Evolutionary conservation across 2,329 filamentous ascomycete genomes (phyloP).

Genomic region (Xylaria sp.): DNA sequence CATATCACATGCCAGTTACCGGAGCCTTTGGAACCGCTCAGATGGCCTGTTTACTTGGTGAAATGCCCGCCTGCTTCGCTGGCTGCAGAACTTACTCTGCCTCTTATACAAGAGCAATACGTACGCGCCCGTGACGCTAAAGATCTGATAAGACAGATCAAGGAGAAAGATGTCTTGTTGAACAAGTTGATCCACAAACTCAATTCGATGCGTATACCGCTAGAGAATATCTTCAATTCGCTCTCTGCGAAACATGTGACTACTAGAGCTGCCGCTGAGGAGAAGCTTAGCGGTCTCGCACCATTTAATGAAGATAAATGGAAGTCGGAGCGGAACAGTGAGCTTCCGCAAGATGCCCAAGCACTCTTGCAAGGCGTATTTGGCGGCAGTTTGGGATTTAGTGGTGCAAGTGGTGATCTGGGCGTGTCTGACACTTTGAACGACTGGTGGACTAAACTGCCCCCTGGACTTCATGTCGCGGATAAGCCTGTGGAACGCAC

Average conservation of each 20-base stretch:
- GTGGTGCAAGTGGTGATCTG: conserved; percentile 29
- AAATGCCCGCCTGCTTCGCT: conserved; percentile 40
- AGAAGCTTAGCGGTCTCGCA: conserved; percentile 47
- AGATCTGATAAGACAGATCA: conserved; percentile 39
- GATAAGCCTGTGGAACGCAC: conserved; percentile 11
- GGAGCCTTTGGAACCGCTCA: conserved; percentile 54
- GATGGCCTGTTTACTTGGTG: conserved; percentile 59
- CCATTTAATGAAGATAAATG: conserved; percentile 42
- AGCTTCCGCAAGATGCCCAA: conserved; percentile 31
- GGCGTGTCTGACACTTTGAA: conserved; percentile 36
- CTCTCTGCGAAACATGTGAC: conserved; percentile 45
- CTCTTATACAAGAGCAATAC: conserved; percentile 45
- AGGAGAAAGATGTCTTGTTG: conserved; percentile 49
- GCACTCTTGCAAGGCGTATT: conserved; percentile 41
- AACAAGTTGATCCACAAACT: conserved; percentile 50
- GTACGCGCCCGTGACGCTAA: conserved; percentile 37
- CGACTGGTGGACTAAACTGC: conserved; percentile 47
- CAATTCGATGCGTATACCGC: conserved; percentile 44
- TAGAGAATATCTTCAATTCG: conserved; percentile 50
- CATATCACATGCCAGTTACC: conserved; percentile 57
- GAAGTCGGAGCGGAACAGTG: conserved; percentile 27
- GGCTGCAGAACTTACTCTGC: conserved; percentile 46
- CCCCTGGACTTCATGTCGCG: conserved; percentile 24
- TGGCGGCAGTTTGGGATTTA: conserved; percentile 31
- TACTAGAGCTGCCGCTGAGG: conserved; percentile 40